Base-by-base conservation (phyloP, 1,139 yeast genomes). In the Diutina catenulata region DNA sequence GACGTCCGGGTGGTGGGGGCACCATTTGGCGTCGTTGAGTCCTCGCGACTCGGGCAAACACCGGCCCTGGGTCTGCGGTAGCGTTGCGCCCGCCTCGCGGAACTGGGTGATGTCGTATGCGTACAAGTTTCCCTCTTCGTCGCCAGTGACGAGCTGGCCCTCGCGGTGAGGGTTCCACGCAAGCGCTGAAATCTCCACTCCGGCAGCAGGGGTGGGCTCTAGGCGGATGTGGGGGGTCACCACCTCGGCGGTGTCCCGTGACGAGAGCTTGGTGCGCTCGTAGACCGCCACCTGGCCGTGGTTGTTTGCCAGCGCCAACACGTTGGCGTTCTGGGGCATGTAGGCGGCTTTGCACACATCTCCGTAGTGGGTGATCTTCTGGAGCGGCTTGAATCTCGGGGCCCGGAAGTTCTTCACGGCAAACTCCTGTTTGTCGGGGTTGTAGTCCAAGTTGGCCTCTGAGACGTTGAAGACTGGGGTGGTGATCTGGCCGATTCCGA, bases 251-350 rank as follows among this genome's bases (percentile, higher is more conserved):
- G 19, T 10, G 13, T 31, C 25, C n/a, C 35, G 22, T 25, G 21
- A 21, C 8, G 35, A n/a, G 3, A 31, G n/a, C 11, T 28, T 28
- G 2, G 80, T 72, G 42, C 79, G 52, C 49, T 74, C 75, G 46
- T 64, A 73, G 4, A 74, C 53, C 23, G 57, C 58, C 39, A 72
- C 43, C 32, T 60, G 60, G 2, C 72, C 72, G 18, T 49, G 41
- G 44, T 61, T 64, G 45, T 64, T 66, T 25, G 61, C 58, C 47
- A 65, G 59, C 15, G 70, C 71, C 23, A 65, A 54, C 3, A 66
- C 53, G 38, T 65, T 66, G 11, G 69, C 69, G 43, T 64, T 62
- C 44, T 64, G 71, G 10, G 33, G 38, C 45, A 46, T 60, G 61
- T 40, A 65, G 27, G 55, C 51, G 15, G 59, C 56, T 40, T 56